Evolutionary conservation across 169 alveolate genomes (phyloP), one percentile per base, ranked within the genome.

Genomic region (Eimeria tenella): DNA sequence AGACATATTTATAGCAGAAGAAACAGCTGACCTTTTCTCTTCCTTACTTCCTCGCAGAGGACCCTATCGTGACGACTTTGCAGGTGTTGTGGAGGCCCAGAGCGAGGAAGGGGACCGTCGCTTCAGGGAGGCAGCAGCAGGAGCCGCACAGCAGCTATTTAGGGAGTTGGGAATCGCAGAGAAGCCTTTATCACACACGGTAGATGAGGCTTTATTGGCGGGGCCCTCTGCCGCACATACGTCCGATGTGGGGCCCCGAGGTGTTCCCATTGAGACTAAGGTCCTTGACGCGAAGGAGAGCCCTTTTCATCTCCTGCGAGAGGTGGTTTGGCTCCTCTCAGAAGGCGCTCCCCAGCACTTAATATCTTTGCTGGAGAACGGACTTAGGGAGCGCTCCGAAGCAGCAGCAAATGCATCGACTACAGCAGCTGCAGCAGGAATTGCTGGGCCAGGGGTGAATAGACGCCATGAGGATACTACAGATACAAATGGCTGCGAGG

Each of bases 311-410:
- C 55, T 81, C 50, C 89, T 81, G 53, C 70, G 73, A 53, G 89
- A 81, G 73, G 89, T 81, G 31, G 74, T 81, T 9, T 81, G 89
- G 89, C 73, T 81, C n/a, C 89, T 81, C 73, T n/a, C 74, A 0
- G 73, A 81, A 53, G 74, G 70, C 53, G 70, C 89, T 55, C 89
- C 89, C 55, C 89, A 81, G 55, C 74, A 81, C 74, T n/a, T 81
- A 4, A 70, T 53, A 2, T 31, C 89, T n/a, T 53, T 81, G 7
- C 56, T 81, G 25, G 7, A 23, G 58, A 71, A 55, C 11, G 89
- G 89, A 4, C 23, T 52, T 5, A 4, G 21, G 70, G 70, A 52
- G 55, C 73, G 42, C 56, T 23, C 73, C 21, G 89, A 70, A 55
- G 65, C 89, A 23, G 89, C 70, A 55, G 73, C 89, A 8, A 19